Percentiles rank a stretch among this genome's conserved stretches.
Conservation (phyloP, 2,329 filamentous ascomycete species). For the Cercospora zeae-maydis region DNA sequence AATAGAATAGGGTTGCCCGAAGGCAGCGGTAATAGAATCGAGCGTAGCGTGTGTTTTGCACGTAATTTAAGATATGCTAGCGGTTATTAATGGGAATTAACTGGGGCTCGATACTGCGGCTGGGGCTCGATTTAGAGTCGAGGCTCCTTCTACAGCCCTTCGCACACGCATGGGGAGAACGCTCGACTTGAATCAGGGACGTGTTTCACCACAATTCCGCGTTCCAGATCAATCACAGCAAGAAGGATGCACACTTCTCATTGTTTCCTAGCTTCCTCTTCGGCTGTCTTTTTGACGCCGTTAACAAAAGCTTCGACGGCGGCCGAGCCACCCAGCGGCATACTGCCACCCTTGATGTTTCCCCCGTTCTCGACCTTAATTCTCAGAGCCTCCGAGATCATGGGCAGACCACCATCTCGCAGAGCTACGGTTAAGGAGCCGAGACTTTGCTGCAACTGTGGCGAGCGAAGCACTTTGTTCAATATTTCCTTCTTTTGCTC, state of each 20-base stretch:
- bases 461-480: slow-evolving; percentile 77
- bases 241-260: background rate
- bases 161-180: background rate
- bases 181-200: background rate
- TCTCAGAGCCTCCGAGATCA: slow-evolving; percentile 78
- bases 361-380: slow-evolving; percentile 82
- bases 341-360: slow-evolving; percentile 68
- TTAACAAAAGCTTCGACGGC: slow-evolving; percentile 89
- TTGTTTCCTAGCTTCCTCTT: slow-evolving; percentile 49
- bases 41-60: too few species aligned
- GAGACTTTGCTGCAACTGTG: slow-evolving; percentile 85
- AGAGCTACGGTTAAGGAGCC: slow-evolving; percentile 82
- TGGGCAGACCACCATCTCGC: slow-evolving; percentile 84
- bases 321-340: slow-evolving; percentile 82
- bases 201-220: background rate
- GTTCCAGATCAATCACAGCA: background rate
- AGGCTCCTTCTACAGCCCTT: background rate
- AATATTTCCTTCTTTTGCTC: slow-evolving; percentile 77
- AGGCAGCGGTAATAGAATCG: too few species aligned
- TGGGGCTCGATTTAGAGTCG: too few species aligned
- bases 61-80: too few species aligned
- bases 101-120: too few species aligned
- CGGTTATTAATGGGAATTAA: too few species aligned
- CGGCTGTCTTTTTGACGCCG: slow-evolving; percentile 75
- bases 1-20: too few species aligned